phyloP scores from a whole-genome alignment of 2,329 filamentous ascomycete species.

The Colletotrichum tamarilloi region DNA sequence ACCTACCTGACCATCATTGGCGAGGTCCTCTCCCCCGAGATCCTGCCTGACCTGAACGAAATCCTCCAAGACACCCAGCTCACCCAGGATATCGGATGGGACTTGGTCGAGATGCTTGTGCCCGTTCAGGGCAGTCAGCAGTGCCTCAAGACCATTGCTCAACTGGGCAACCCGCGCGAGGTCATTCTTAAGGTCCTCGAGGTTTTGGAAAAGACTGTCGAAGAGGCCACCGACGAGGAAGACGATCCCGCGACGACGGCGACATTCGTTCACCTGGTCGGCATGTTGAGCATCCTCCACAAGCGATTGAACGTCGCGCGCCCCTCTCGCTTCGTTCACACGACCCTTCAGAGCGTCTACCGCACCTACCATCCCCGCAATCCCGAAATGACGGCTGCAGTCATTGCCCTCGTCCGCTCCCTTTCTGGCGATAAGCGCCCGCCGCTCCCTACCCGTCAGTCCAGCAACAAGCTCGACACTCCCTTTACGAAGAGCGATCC shows the following conservation, averaged over 20 bases:
- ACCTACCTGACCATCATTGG: slow-evolving; percentile 85
- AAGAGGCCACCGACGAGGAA: slow-evolving; percentile 54
- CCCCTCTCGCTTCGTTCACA: slow-evolving; percentile 82
- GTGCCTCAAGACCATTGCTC: slow-evolving; percentile 80
- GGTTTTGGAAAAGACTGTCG: slow-evolving; percentile 67
- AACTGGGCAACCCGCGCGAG: slow-evolving; percentile 83
- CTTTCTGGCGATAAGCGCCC: slow-evolving; percentile 76
- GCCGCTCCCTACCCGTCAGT: slow-evolving; percentile 67
- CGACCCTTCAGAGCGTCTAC: slow-evolving; percentile 78
- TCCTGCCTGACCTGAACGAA: slow-evolving; percentile 75
- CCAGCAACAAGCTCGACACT: slow-evolving; percentile 66
- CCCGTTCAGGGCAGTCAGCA: slow-evolving; percentile 74
- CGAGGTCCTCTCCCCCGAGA: slow-evolving; percentile 74
- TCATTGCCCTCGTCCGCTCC: slow-evolving; percentile 77
- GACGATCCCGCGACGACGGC: slow-evolving; percentile 48
- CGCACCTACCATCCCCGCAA: slow-evolving; percentile 72
- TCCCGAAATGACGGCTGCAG: slow-evolving; percentile 75
- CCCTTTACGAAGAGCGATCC: slow-evolving; percentile 65
- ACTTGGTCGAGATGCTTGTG: slow-evolving; percentile 80
- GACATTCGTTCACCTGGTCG: slow-evolving; percentile 76
- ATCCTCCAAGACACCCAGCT: slow-evolving; percentile 75
- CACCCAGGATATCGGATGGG: slow-evolving; percentile 85
- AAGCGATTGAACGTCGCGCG: slow-evolving; percentile 80
- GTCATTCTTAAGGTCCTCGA: slow-evolving; percentile 85
- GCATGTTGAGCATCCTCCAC: slow-evolving; percentile 79